Base-by-base conservation (phyloP, 73 alveolate species). In the Uronychia binucleata region DNA sequence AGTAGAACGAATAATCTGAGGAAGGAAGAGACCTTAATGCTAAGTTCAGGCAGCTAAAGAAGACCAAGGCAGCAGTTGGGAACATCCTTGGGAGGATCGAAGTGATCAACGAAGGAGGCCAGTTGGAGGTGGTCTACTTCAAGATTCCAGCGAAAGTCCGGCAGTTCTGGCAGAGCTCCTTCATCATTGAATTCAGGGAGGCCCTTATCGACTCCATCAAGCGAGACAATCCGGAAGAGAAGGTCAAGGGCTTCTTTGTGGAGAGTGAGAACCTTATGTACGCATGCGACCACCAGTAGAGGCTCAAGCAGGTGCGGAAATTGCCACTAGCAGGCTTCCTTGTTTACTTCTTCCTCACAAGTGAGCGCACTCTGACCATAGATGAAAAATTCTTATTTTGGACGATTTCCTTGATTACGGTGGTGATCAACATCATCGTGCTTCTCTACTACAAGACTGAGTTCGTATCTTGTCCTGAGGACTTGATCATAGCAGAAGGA, bases 181-280 rank as follows among this genome's bases (percentile, higher is more conserved):
- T 67, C 78, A 67, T 67, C 26, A 26, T 13, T 13, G 32, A 25
- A 26, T 67, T 13, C 30, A 67, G 78, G 26, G 32, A 13, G 1
- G 30, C 5, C 78, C 29, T 67, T 28, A 67, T 67, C 5, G 32
- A 67, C 78, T 13, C 78, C 5, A 28, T 67, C 34, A 67, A 28
- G 13, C 14, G 78, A 67, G 78, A 67, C 29, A 67, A 26, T 28
- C 29, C 34, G 5, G 78, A 67, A 28, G 34, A 25, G 30, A 67
- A 28, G 32, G 32, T 26, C 26, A 75, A 75, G 58, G 81, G 30
- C 32, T 75, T 75, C 81, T 75, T 75, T 75, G 81, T 26, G 32
- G 30, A 30, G 58, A 32, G 57, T 75, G 81, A 75, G 5, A 30
- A 25, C 5, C 30, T 75, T 8, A 32, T 75, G 58, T 75, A 75